Percentiles rank a stretch among this genome's conserved stretches.
These are phyloP conservation scores for Xanthoconium separans DNA, from an alignment of 1,284 basidiomycete species.

Conservation along the genomic window DNA sequence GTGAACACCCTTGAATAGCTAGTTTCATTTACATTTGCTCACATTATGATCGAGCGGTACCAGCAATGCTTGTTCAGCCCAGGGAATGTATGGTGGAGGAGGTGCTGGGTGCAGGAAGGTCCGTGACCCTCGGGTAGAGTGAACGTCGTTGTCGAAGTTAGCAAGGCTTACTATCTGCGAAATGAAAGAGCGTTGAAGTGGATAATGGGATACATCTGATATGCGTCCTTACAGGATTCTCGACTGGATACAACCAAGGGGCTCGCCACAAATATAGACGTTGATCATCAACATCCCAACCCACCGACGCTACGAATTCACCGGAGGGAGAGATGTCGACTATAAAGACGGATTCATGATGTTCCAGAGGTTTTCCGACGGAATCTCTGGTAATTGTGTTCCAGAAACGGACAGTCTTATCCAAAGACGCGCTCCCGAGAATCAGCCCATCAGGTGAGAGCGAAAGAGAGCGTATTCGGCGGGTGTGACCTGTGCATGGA, in stretches of 20 bases:
- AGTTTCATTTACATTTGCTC: background rate
- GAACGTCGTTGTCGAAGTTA: background rate
- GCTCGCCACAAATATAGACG: background rate
- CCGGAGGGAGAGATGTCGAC: constrained; percentile 8
- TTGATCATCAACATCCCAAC: accelerated
- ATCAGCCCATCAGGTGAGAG: too few species aligned
- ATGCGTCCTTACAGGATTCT: background rate
- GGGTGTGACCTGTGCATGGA: too few species aligned
- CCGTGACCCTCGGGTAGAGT: background rate
- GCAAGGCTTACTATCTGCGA: background rate
- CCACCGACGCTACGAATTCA: constrained; percentile 1
- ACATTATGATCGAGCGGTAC: too few species aligned
- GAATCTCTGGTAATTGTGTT: background rate
- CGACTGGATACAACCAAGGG: background rate
- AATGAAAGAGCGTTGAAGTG: background rate
- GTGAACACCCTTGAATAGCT: background rate
- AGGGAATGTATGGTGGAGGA: background rate
- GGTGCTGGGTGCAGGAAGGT: too few species aligned
- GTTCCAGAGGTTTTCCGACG: background rate
- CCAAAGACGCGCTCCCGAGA: constrained; percentile 7
- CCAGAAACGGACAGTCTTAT: constrained; percentile 16
- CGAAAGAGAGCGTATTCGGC: too few species aligned
- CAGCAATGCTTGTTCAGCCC: background rate
- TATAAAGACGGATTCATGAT: accelerated
- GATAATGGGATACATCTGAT: background rate